Conservation (phyloP, 306 rosid species). For the Parietaria judaica region DNA sequence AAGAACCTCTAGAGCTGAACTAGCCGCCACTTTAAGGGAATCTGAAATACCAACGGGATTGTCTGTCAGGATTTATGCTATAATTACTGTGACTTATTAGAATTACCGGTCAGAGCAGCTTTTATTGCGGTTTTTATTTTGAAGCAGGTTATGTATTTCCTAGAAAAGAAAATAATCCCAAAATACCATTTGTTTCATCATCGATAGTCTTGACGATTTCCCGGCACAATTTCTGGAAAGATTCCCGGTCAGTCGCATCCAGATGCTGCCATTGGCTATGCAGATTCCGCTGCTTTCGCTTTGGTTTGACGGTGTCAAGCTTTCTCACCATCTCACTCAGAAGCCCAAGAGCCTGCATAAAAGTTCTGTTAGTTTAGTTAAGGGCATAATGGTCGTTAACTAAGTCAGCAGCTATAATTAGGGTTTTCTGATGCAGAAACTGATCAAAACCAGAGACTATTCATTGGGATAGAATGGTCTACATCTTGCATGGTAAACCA, state of each 20-base stretch:
- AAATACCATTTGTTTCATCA: background rate
- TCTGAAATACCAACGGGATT: constrained; percentile 31
- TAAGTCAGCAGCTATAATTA: too few relatives aligned
- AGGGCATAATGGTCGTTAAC: too few relatives aligned
- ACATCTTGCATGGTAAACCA: too few relatives aligned
- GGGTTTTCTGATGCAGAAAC: too few relatives aligned
- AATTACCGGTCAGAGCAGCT: too few relatives aligned
- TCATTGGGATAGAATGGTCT: too few relatives aligned
- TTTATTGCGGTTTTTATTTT: too few relatives aligned
- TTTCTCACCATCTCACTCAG: constrained; percentile 60
- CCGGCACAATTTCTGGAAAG: constrained; percentile 44
- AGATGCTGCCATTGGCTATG: constrained; percentile 43
- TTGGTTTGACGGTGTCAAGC: constrained; percentile 25
- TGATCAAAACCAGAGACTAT: too few relatives aligned
- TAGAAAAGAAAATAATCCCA: too few relatives aligned
- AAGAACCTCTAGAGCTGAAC: constrained; percentile 75
- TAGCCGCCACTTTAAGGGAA: constrained; percentile 72
- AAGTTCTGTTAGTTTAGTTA: background rate
- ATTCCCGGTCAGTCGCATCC: constrained; percentile 42
- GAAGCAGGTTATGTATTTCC: too few relatives aligned
- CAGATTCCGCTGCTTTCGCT: constrained; percentile 27
- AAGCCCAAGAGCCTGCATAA: constrained; percentile 75
- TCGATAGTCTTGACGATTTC: constrained; percentile 55
- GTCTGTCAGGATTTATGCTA: too few relatives aligned
- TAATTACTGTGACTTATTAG: too few relatives aligned